Percentiles rank a stretch among this genome's conserved stretches.
Conservation (phyloP, 192 early-diverging fungal species). For the Neocallimastix lanati region DNA sequence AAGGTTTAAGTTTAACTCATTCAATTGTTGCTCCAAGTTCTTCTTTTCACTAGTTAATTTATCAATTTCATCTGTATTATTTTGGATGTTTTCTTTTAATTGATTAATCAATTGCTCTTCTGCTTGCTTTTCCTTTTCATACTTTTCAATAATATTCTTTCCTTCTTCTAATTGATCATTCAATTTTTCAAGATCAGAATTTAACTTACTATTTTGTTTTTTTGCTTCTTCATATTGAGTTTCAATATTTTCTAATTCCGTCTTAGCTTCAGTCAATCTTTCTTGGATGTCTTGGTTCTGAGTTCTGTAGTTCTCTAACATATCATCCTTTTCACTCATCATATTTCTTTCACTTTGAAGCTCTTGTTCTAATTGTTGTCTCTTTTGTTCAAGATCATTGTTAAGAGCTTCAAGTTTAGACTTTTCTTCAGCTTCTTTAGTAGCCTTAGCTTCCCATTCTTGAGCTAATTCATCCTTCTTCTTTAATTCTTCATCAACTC, state of each 20-base stretch:
- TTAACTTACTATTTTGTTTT: slow-evolving; percentile 15
- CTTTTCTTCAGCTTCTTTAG: slow-evolving; percentile 37
- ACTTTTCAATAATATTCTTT: slow-evolving; percentile 13
- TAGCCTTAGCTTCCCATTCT: slow-evolving; percentile 49
- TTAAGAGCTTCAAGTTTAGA: slow-evolving; percentile 32
- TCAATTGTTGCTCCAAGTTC: slow-evolving; percentile 18
- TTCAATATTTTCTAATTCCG: slow-evolving; percentile 26
- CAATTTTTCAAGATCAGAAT: slow-evolving; percentile 13
- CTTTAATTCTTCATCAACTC: slow-evolving; percentile 58
- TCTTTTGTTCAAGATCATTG: slow-evolving; percentile 45
- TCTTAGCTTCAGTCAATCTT: slow-evolving; percentile 14
- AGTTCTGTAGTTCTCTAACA: slow-evolving; percentile 42
- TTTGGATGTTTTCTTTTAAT: slow-evolving; percentile 22
- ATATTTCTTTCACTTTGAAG: slow-evolving; percentile 55
- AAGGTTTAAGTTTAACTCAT: slow-evolving; percentile 19
- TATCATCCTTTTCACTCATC: slow-evolving; percentile 65
- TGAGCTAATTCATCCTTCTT: slow-evolving; percentile 30
- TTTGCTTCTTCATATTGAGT: slow-evolving; percentile 15
- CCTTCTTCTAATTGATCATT: slow-evolving; percentile 12
- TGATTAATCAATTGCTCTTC: slow-evolving; percentile 27
- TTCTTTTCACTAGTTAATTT: slow-evolving; percentile 24
- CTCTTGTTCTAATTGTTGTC: slow-evolving; percentile 43
- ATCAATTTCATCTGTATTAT: slow-evolving; percentile 9
- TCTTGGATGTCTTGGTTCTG: slow-evolving; percentile 45
- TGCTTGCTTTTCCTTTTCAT: slow-evolving; percentile 28